Conservation (phyloP, 2,329 filamentous ascomycete species). For the Hymenoscyphus repandus region DNA sequence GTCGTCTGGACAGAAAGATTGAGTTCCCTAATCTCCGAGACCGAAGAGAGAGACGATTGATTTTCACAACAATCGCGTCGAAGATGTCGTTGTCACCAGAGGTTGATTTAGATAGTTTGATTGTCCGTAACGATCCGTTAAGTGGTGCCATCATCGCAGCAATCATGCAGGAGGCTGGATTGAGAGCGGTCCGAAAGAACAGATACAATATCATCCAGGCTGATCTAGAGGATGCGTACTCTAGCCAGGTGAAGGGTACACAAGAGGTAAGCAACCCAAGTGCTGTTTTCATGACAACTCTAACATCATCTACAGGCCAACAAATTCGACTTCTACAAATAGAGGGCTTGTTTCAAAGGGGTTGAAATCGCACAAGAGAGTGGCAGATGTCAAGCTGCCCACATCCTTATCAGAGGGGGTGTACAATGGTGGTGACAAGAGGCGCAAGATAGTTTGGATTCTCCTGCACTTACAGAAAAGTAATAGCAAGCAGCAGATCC, state of each 20-base stretch:
- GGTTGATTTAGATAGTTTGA: slow-evolving; percentile 92
- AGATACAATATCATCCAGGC: slow-evolving; percentile 98
- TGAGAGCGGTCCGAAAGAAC: slow-evolving; percentile 94
- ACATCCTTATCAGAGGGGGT: no score
- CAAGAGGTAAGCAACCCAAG: slow-evolving; percentile 51
- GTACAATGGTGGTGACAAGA: no score
- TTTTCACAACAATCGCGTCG: slow-evolving; percentile 92
- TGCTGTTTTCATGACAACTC: not conserved
- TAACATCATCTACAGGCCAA: slow-evolving; percentile 43
- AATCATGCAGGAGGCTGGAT: slow-evolving; percentile 97
- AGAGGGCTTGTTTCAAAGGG: slow-evolving; percentile 25
- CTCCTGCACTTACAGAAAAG: no score
- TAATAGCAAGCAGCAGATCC: no score
- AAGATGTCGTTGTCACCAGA: slow-evolving; percentile 98
- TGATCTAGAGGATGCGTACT: slow-evolving; percentile 95
- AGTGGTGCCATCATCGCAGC: slow-evolving; percentile 95
- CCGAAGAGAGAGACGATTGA: slow-evolving; percentile 87
- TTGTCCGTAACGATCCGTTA: slow-evolving; percentile 92
- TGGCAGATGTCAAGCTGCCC: no score
- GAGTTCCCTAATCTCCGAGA: slow-evolving; percentile 96
- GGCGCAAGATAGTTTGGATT: no score
- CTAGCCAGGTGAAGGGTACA: slow-evolving; percentile 86
- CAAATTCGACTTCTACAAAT: slow-evolving; percentile 93
- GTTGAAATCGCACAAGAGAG: not conserved
- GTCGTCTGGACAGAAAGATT: slow-evolving; percentile 95